These are phyloP conservation scores for Fusarium vanettenii DNA, from an alignment of 2,329 filamentous ascomycete species.

Conservation along the genomic window DNA sequence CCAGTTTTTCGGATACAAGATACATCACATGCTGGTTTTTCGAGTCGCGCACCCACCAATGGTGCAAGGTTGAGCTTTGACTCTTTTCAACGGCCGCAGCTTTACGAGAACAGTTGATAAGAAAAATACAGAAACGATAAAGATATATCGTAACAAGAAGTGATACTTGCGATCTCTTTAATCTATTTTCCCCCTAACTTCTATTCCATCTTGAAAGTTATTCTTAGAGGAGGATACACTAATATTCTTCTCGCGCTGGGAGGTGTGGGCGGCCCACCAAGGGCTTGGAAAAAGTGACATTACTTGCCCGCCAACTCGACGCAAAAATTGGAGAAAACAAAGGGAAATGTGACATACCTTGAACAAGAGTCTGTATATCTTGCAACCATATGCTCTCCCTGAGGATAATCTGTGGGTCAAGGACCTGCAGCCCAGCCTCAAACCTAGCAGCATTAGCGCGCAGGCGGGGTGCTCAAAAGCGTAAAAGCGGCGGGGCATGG, in stretches of 20 bases:
- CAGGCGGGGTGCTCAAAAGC: conserved; percentile 23
- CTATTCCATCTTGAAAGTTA: not conserved
- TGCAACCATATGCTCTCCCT: not conserved
- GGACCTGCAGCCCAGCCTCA: conserved; percentile 15
- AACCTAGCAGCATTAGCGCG: conserved; percentile 36
- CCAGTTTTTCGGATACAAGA: not conserved
- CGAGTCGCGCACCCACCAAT: not conserved
- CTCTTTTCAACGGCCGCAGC: not conserved
- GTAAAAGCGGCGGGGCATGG: conserved; percentile 36
- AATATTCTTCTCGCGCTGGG: too few relatives aligned
- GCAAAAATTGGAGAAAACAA: not conserved
- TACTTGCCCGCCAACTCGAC: not conserved
- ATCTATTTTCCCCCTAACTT: too few relatives aligned
- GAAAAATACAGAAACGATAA: not conserved
- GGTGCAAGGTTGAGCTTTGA: not conserved
- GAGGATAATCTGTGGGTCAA: not conserved
- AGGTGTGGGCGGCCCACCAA: not conserved
- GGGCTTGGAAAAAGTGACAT: not conserved
- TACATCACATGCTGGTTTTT: not conserved
- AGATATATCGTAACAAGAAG: not conserved
- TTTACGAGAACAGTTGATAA: not conserved
- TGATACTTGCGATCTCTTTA: not conserved
- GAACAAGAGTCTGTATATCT: not conserved
- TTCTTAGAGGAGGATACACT: not conserved
- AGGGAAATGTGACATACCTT: not conserved